Evolutionary conservation across 139 green algal species (phyloP).

Genomic region (Chlamydomonas sphaeroides): DNA sequence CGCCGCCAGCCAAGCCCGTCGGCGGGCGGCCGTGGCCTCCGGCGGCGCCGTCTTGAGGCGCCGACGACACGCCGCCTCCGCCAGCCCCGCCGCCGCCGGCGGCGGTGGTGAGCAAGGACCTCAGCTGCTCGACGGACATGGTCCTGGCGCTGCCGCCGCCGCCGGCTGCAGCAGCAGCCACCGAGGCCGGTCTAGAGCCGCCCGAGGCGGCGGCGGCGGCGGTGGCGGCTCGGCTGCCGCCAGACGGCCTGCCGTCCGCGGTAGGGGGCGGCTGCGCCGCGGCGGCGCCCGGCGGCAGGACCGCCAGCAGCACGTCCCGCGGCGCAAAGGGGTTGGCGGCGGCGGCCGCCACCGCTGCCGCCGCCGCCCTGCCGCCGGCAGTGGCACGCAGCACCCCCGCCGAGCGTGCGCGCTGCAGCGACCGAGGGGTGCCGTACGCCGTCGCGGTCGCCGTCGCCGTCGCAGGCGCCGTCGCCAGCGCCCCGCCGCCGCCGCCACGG

Average conservation of each 20-base stretch:
- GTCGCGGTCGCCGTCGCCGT: too few species aligned
- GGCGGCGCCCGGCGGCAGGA: too few species aligned
- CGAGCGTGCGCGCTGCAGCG: background rate
- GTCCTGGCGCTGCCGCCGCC: background rate
- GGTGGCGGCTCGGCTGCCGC: background rate
- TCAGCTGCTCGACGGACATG: constrained; percentile 7
- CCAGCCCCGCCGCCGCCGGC: background rate
- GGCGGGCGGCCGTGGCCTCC: background rate
- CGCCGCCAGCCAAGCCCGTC: too few species aligned
- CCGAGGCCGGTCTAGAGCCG: too few species aligned
- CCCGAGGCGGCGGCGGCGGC: background rate
- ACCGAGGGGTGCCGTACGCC: background rate
- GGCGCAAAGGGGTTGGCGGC: constrained; percentile 21
- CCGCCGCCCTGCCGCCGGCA: background rate
- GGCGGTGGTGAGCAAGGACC: background rate
- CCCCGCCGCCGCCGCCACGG: too few species aligned
- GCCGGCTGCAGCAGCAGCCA: background rate
- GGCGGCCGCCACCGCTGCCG: background rate
- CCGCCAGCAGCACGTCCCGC: background rate
- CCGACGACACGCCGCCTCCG: background rate
- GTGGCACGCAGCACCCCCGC: background rate
- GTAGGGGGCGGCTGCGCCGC: too few species aligned
- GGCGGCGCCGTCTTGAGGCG: background rate
- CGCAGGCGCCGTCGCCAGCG: too few species aligned
- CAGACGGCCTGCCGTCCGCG: too few species aligned